These are phyloP conservation scores for Auriscalpium orientale DNA, from an alignment of 768 basidiomycete species.

Conservation along the genomic window DNA sequence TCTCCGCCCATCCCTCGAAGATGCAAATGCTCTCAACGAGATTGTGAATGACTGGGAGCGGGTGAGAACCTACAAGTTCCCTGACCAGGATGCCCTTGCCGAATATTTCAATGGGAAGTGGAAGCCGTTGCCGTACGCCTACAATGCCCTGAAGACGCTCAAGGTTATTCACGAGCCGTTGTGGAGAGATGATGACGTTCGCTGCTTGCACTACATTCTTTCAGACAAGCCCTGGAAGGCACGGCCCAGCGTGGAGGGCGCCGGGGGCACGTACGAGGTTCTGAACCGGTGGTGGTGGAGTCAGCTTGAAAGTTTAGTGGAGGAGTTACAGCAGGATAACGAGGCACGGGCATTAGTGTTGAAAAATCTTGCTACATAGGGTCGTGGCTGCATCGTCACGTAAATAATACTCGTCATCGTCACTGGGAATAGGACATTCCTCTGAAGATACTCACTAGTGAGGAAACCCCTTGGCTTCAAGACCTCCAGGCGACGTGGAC, in stretches of 20 bases:
- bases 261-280: constrained; percentile 42
- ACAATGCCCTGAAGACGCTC: constrained; percentile 91
- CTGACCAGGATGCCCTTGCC: constrained; percentile 90
- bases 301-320: constrained; percentile 35
- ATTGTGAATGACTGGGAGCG: constrained; percentile 51
- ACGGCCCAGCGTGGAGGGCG: constrained; percentile 34
- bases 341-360: constrained; percentile 45
- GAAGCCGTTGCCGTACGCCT: constrained; percentile 76
- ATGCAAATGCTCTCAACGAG: constrained; percentile 45
- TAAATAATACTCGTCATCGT: neutral
- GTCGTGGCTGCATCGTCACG: constrained; percentile 1
- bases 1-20: constrained; percentile 59
- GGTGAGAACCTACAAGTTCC: constrained; percentile 57
- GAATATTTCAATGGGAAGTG: constrained; percentile 72
- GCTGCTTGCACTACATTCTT: constrained; percentile 83
- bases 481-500: constrained; percentile 88
- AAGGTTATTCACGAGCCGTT: constrained; percentile 59
- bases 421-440: neutral
- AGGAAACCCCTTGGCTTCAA: constrained; percentile 21
- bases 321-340: constrained; percentile 38
- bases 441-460: neutral
- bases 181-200: constrained; percentile 84
- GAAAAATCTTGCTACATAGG: constrained; percentile 35
- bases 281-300: constrained; percentile 80
- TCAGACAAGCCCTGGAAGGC: constrained; percentile 81